These are phyloP conservation scores for Calocera viscosa DNA, from an alignment of 768 basidiomycete species.

Conservation along the genomic window DNA sequence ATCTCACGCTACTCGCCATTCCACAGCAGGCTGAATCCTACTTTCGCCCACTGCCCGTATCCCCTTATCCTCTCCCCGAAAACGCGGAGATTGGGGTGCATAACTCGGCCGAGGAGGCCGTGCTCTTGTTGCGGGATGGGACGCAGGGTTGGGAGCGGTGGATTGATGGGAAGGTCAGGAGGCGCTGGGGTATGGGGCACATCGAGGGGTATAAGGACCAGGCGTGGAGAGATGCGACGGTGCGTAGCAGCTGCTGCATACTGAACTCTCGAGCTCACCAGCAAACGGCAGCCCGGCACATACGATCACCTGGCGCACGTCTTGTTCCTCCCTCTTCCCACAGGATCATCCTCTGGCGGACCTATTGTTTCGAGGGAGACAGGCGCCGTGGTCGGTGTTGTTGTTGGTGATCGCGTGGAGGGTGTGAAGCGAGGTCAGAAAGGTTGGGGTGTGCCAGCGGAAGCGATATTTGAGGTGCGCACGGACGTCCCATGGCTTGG, in stretches of 20 bases:
- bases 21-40: conserved; percentile 17
- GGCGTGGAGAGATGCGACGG: conserved; percentile 45
- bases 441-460: conserved; percentile 53
- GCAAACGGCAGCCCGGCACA: conserved; percentile 43
- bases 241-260: conserved; percentile 18
- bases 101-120: conserved; percentile 34
- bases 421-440: conserved; percentile 29
- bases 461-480: conserved; percentile 50
- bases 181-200: conserved; percentile 40
- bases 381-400: conserved; percentile 53
- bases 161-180: conserved; percentile 40
- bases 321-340: conserved; percentile 42
- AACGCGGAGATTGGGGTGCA: conserved; percentile 41
- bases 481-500: not conserved
- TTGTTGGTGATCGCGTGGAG: conserved; percentile 45
- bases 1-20: conserved; percentile 39
- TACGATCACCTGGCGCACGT: conserved; percentile 51
- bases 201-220: conserved; percentile 50
- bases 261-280: too few species aligned
- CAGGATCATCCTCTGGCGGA: conserved; percentile 55
- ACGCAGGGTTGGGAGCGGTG: conserved; percentile 38
- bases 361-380: conserved; percentile 50
- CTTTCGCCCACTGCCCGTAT: conserved; percentile 43
- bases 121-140: conserved; percentile 21
- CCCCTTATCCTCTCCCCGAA: conserved; percentile 45